These are phyloP conservation scores for Suillus hirtellus DNA, from an alignment of 768 basidiomycete species.

Conservation along the genomic window DNA sequence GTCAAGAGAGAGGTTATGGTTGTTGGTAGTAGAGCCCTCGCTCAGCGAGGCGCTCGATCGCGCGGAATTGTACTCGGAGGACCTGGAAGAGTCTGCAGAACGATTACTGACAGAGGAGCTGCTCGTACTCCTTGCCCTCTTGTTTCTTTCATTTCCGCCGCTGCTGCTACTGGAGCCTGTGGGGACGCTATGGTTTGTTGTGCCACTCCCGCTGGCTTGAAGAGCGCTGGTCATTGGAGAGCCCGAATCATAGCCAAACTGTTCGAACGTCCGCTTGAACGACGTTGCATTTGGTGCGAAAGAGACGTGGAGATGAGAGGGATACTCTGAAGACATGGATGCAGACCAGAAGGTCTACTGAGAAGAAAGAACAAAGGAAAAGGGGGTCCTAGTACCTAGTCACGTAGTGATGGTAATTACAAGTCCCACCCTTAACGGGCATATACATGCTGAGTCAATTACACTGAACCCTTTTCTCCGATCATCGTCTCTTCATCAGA, in stretches of 20 bases:
- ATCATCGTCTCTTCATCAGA: background rate
- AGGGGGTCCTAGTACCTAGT: slow-evolving; percentile 3
- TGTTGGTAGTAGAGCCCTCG: slow-evolving; percentile 21
- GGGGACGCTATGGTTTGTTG: slow-evolving; percentile 19
- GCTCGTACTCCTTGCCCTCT: slow-evolving; percentile 57
- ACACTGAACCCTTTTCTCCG: slow-evolving; percentile 1
- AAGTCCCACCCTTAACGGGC: slow-evolving; percentile 6
- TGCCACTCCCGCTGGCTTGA: slow-evolving; percentile 29
- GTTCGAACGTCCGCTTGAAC: slow-evolving; percentile 61
- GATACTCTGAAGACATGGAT: slow-evolving; percentile 22
- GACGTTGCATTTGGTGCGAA: slow-evolving; percentile 50
- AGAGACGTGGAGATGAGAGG: slow-evolving; percentile 56
- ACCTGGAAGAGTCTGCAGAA: slow-evolving; percentile 35
- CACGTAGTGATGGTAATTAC: slow-evolving; percentile 3
- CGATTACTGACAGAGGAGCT: slow-evolving; percentile 42
- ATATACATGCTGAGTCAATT: background rate
- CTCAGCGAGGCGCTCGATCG: slow-evolving; percentile 36
- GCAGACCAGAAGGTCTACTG: slow-evolving; percentile 3
- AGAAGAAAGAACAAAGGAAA: slow-evolving; percentile 10
- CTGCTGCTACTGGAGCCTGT: slow-evolving; percentile 21
- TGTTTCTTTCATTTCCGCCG: slow-evolving; percentile 52
- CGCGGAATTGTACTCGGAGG: slow-evolving; percentile 37
- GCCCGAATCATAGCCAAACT: slow-evolving; percentile 37
- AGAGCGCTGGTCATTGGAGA: slow-evolving; percentile 27
- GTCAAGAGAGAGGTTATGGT: slow-evolving; percentile 15